A percentile compares a stretch with the other conserved stretches of the same genome.
phyloP scores from a whole-genome alignment of 2,329 filamentous ascomycete genomes.

The Bipolaris cookei region DNA sequence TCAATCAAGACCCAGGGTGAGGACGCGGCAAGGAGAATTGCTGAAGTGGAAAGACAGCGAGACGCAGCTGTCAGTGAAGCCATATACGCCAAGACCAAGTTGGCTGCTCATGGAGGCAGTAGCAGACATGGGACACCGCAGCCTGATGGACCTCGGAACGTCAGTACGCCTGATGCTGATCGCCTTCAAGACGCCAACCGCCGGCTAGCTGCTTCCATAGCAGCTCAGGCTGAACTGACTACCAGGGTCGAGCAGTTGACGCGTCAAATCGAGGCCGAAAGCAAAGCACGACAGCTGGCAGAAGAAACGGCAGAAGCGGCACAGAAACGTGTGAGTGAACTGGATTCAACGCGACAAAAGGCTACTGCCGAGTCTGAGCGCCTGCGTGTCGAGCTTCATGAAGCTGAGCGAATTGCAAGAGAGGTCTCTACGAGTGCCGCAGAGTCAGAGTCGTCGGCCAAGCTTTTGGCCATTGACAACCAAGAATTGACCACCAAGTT shows the following conservation, averaged over 20 bases:
- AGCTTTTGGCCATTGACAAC: conserved; percentile 85
- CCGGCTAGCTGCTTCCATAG: conserved; percentile 82
- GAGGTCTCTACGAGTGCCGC: conserved; percentile 80
- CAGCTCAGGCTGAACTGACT: conserved; percentile 80
- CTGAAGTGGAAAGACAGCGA: conserved; percentile 91
- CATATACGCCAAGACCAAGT: conserved; percentile 90
- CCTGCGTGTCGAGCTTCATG: conserved; percentile 83
- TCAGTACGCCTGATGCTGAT: conserved; percentile 67
- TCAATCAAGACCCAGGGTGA: conserved; percentile 89
- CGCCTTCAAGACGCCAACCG: conserved; percentile 76
- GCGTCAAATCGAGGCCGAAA: conserved; percentile 80
- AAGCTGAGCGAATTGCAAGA: conserved; percentile 75
- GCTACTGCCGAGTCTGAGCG: conserved; percentile 85
- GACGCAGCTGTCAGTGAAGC: conserved; percentile 95
- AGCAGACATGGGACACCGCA: conserved; percentile 66
- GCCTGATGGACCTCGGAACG: conserved; percentile 61
- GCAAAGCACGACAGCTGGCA: conserved; percentile 77
- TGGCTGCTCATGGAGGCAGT: conserved; percentile 77
- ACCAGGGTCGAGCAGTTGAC: conserved; percentile 72
- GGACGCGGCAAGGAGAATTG: conserved; percentile 84
- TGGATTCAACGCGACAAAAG: conserved; percentile 83
- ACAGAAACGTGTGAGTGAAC: conserved; percentile 79
- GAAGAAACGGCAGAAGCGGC: conserved; percentile 86
- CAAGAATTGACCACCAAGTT: conserved; percentile 74
- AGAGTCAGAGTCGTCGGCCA: conserved; percentile 75